Evolutionary conservation across 305 asterid species (phyloP).

Genomic region (Fraxinus angustifolia): DNA sequence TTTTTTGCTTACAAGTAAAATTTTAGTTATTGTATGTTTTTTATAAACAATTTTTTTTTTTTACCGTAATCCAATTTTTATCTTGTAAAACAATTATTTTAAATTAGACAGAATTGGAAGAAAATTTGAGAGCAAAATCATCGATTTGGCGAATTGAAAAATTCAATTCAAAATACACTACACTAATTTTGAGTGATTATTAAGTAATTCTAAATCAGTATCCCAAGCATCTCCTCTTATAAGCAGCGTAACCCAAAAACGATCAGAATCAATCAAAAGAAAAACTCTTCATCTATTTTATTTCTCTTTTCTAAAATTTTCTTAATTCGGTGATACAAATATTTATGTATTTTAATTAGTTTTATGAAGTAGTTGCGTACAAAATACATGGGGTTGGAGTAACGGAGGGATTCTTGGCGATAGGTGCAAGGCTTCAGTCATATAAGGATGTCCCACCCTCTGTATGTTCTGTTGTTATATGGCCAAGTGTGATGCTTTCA

Average conservation of each 20-base stretch:
- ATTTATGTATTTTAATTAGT: neutral
- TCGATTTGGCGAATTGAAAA: neutral
- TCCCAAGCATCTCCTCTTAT: neutral
- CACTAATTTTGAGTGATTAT: neutral
- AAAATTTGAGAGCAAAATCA: neutral
- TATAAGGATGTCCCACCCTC: slow-evolving; percentile 17
- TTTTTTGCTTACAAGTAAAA: neutral
- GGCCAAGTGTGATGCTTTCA: slow-evolving; percentile 23
- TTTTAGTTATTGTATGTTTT: neutral
- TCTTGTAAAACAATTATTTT: neutral
- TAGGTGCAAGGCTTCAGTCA: slow-evolving; percentile 39
- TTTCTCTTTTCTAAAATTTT: neutral
- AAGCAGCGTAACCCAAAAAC: neutral
- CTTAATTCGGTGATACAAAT: neutral
- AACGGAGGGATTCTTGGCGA: slow-evolving; percentile 20
- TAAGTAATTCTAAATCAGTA: neutral
- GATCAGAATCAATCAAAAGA: neutral
- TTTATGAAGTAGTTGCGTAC: neutral
- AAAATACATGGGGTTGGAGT: neutral
- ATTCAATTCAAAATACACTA: neutral
- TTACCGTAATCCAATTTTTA: neutral
- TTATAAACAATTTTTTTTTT: neutral
- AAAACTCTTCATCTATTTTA: neutral
- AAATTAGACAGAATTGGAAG: neutral
- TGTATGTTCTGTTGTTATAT: neutral